Conservation (phyloP, 2,329 filamentous ascomycete genomes). For the Arthrobotrys musiformis region DNA sequence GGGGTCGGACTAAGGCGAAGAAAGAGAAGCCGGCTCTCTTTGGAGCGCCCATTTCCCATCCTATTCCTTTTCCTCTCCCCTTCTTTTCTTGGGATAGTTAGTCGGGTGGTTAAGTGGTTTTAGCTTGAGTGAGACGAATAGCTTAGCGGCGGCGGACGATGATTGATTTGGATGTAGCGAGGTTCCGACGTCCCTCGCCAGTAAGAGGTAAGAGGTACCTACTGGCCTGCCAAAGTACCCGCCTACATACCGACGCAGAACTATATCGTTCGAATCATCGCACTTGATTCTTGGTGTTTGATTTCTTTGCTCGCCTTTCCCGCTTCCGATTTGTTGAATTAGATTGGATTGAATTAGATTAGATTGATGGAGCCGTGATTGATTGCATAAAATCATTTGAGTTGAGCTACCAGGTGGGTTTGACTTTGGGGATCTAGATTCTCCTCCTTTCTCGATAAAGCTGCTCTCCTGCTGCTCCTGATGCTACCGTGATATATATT, state of each 20-base stretch:
- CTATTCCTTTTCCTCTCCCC: too few species aligned
- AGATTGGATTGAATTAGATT: not conserved
- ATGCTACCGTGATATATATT: not conserved
- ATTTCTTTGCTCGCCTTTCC: not conserved
- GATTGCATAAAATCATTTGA: not conserved
- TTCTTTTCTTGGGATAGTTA: too few species aligned
- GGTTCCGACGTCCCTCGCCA: conserved; percentile 47
- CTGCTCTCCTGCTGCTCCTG: not conserved
- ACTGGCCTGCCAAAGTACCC: not conserved
- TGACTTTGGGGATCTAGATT: not conserved
- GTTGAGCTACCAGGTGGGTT: not conserved
- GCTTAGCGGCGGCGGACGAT: conserved; percentile 40
- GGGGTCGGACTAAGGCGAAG: not conserved
- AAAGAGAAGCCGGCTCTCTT: not conserved
- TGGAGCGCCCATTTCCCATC: too few species aligned
- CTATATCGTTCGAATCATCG: not conserved
- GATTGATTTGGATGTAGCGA: conserved; percentile 53
- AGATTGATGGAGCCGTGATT: not conserved
- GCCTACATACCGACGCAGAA: conserved; percentile 4
- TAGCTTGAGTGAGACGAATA: conserved; percentile 14
- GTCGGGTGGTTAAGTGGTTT: not conserved
- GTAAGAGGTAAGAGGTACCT: not conserved
- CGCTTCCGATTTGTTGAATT: too few species aligned
- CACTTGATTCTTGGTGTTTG: too few species aligned
- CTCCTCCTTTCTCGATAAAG: not conserved